Evolutionary conservation across 345 rosid species (phyloP), one percentile per base, ranked within the genome.

Genomic region (Barbarea vulgaris): DNA sequence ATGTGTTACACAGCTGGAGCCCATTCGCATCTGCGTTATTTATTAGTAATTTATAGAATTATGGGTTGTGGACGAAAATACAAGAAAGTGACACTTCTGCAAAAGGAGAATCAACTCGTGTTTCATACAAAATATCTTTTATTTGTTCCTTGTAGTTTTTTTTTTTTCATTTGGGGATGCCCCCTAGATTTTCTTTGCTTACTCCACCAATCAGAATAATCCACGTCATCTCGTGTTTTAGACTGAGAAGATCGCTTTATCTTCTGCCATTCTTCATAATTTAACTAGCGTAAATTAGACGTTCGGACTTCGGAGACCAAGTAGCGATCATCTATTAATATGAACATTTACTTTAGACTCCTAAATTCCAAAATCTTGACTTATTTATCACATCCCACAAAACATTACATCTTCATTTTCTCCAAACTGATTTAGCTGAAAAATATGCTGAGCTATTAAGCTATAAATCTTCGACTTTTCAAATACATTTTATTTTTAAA

Each of bases 1-100:
- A 66, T 50, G 77, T 77, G 73, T 51, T 58, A 72, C 51, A 78
- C 77, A 78, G 81, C 81, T 78, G 81, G 77, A 78, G 73, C 81
- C 81, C 77, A 72, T 71, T 72, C 64, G 21, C 55, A 28, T 10
- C 21, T 59, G 67, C 22, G 14, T 41, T 3, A 25, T 60, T 59
- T 30, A 21, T 31, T 13, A n/a, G n/a, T n/a, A 31, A 58, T 3
- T 56, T 18, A 24, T 62, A 41, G 21, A 44, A 42, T 62, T 39
- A 30, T 60, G 52, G 51, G 47, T 5, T 61, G 75, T 76, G 74
- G 64, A 69, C 48, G 70, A 69, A 60, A 68, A 17, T 77, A 46
- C 25, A 64, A 47, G 80, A 77, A 71, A 71, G 81, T 28, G 81
- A 71, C 77, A 71, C 72, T 77, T 77, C 39, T 65, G 63, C 28